Evolutionary conservation across 306 rosid genomes (phyloP).

Genomic region (Prunus dulcis): DNA sequence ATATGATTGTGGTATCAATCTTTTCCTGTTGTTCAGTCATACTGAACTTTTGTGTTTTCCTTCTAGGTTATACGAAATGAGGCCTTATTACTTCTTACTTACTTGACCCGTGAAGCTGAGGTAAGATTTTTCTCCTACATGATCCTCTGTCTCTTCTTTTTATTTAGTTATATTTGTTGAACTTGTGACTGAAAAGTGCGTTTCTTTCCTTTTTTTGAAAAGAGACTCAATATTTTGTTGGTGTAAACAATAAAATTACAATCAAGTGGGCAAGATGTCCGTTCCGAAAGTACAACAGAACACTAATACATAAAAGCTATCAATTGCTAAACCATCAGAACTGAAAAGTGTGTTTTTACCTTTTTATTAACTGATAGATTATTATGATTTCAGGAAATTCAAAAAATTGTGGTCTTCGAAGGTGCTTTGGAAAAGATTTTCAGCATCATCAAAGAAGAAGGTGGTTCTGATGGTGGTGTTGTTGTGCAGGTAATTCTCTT

Average conservation of each 20-base stretch:
- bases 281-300: background rate
- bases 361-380: constrained; percentile 19
- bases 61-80: constrained; percentile 88
- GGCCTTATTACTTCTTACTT: constrained; percentile 86
- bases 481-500: constrained; percentile 81
- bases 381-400: constrained; percentile 75
- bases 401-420: constrained; percentile 94
- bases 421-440: constrained; percentile 94
- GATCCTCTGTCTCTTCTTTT: constrained; percentile 7
- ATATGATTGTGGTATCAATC: background rate
- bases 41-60: background rate
- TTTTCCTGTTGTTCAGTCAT: background rate
- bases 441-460: constrained; percentile 90
- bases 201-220: background rate
- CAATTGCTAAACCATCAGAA: background rate
- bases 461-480: constrained; percentile 94
- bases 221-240: background rate
- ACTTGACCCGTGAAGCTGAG: constrained; percentile 94
- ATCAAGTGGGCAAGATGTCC: background rate
- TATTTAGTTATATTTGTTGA: constrained; percentile 1
- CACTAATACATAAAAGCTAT: background rate
- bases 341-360: background rate
- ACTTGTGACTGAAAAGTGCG: background rate
- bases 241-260: background rate
- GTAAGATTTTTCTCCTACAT: constrained; percentile 39